These are phyloP conservation scores for Pseudoscleropodium purum DNA, from an alignment of 225 moss, liverwort and hornwort species.

Conservation along the genomic window DNA sequence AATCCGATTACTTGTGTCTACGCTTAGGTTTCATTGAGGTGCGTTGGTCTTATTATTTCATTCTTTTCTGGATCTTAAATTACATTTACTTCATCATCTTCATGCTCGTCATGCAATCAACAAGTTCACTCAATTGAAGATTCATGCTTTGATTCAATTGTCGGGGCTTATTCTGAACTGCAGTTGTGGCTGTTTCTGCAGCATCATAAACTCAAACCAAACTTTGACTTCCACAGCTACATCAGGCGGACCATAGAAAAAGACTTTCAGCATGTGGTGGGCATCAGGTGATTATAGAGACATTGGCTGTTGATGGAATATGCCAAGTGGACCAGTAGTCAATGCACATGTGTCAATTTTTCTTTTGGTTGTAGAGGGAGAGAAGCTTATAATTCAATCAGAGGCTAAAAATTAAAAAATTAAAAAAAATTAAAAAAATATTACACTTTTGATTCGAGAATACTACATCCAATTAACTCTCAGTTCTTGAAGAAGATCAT, in stretches of 20 bases:
- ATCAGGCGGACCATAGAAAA: constrained; percentile 66
- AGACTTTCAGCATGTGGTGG: constrained; percentile 80
- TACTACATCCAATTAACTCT: neutral
- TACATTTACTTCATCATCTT: neutral
- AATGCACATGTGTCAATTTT: neutral
- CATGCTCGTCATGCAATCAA: neutral
- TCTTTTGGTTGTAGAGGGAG: neutral
- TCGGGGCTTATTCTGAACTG: neutral
- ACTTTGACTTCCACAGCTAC: constrained; percentile 81
- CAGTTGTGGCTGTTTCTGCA: constrained; percentile 6
- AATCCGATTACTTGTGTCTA: constrained; percentile 71
- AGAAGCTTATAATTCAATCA: neutral
- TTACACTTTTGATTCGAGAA: too few species aligned
- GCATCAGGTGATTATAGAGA: constrained; percentile 52
- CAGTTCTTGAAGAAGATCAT: neutral
- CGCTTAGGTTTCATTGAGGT: constrained; percentile 84
- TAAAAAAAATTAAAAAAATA: too few species aligned
- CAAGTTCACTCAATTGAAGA: neutral
- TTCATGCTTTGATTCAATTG: neutral
- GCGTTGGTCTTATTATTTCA: constrained; percentile 2
- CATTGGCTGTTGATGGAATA: neutral
- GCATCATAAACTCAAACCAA: constrained; percentile 44
- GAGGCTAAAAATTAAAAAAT: too few species aligned
- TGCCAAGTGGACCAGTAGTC: too few species aligned
- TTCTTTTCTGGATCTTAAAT: neutral